phyloP scores from a whole-genome alignment of 345 rosid genomes.

The Hypericum androsaemum region DNA sequence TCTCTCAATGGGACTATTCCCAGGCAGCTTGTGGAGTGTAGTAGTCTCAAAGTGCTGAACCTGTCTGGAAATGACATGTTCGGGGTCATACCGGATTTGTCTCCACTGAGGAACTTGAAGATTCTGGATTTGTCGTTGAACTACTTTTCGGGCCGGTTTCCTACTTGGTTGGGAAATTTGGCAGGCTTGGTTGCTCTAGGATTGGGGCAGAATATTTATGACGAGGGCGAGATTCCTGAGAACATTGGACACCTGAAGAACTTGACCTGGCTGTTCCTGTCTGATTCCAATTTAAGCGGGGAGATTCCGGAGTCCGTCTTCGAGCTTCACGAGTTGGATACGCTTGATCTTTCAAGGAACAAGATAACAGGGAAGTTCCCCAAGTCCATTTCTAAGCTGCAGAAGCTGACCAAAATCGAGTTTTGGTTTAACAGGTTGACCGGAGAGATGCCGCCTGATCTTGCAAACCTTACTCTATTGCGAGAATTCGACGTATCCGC shows the following conservation, averaged over 20 bases:
- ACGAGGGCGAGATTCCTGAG: slow-evolving; percentile 45
- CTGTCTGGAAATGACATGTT: slow-evolving; percentile 39
- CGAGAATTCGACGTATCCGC: slow-evolving; percentile 56
- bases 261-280: slow-evolving; percentile 45
- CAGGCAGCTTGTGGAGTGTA: slow-evolving; percentile 31
- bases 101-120: slow-evolving; percentile 34
- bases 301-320: slow-evolving; percentile 57
- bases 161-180: slow-evolving; percentile 55
- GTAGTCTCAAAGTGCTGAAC: slow-evolving; percentile 46
- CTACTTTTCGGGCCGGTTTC: slow-evolving; percentile 49
- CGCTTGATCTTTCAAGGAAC: slow-evolving; percentile 53
- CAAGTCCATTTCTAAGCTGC: slow-evolving; percentile 37
- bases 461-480: slow-evolving; percentile 39
- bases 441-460: slow-evolving; percentile 54
- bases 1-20: slow-evolving; percentile 52
- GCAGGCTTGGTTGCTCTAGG: slow-evolving; percentile 35
- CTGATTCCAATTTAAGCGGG: slow-evolving; percentile 32
- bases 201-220: slow-evolving; percentile 37
- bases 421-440: slow-evolving; percentile 40
- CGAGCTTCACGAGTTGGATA: slow-evolving; percentile 27
- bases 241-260: slow-evolving; percentile 56
- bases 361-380: slow-evolving; percentile 50
- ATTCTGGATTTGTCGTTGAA: slow-evolving; percentile 47
- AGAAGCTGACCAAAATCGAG: slow-evolving; percentile 56
- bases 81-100: slow-evolving; percentile 58